Evolutionary conservation across 257 asterid species (phyloP), one percentile per base, ranked within the genome.

Genomic region (Verbena officinalis): DNA sequence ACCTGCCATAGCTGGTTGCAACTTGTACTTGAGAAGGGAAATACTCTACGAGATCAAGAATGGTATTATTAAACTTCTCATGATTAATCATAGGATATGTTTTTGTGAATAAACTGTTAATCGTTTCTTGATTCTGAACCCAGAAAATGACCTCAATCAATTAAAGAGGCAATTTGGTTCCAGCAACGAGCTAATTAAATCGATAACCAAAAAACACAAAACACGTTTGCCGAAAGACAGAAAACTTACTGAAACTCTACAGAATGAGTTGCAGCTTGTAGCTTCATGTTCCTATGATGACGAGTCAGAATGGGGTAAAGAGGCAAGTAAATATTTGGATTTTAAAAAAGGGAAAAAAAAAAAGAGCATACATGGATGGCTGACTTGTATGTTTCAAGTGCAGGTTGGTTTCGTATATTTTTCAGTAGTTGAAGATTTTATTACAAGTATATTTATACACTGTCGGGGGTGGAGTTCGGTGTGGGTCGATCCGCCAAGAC

Each of bases 391-490:
- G 51, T 49, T 40, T 9, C 27, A 52, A 59, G n/a, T 68, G 70
- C 78, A 83, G 93, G 78, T 85, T 10, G 93, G 93, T 9, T 82
- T 73, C 68, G n/a, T 39, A 69, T 80, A 83, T 31, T 63, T 65
- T 21, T 55, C 84, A 9, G 85, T 83, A 23, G 79, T 72, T 53
- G 92, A 85, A 63, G 92, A 85, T 53, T 52, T 63, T 71, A 72
- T 76, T 13, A 82, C 92, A 34, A 82, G 46, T 68, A 36, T 20
- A 53, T 10, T 44, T 73, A 30, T 82, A 57, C 89, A 82, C 69
- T 75, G 89, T 57, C 70, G 40, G 55, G 92, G 92, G 14, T 83
- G 92, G 89, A 85, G 9, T 10, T 76, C 92, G 0, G 81, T 82
- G 44, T 69, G 30, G 11, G 16, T 55, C 19, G 74, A 80, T 52